Evolutionary conservation across 768 basidiomycete genomes (phyloP), one percentile per base, ranked within the genome.

Genomic region (Botryobasidium botryosum): DNA sequence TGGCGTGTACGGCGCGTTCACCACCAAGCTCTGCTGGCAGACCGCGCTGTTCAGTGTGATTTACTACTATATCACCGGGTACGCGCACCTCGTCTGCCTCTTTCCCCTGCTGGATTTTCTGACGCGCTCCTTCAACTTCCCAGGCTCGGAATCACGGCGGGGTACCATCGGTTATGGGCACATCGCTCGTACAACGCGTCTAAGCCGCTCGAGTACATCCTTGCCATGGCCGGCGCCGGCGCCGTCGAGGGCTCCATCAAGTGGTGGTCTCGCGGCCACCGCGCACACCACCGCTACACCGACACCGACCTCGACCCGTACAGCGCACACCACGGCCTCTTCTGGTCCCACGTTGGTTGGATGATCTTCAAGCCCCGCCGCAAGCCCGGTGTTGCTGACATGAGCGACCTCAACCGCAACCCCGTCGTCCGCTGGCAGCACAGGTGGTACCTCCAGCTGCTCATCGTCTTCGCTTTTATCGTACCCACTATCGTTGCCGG

Each of bases 211-310:
- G 79, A 96, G 59, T 94, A 87, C 57, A 64, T 73, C 51, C 74
- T 96, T 39, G 85, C 90, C 21, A 55, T 82, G 17, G 71, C 77
- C 7, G 94, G 92, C 40, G 79, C 87, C 1, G 92, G 94, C 39
- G 91, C 92, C 4, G 81, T 92, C 38, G 75, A 99, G 58, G 92
- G 92, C 6, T 94, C 91, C 18, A 92, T 99, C 66, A 83, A 86
- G 61, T 97, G 94, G 94, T 97, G 94, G 94, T 80, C 80, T 18
- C 75, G 94, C 43, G 91, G 91, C 39, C 94, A 99, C 68, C 84
- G 92, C 49, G 92, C 92, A 3, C 91, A 94, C 61, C 91, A 94
- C 58, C 75, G 90, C 35, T 92, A 94, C 67, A 96, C 90, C 53
- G 90, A 92, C 63, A 96, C 90, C 56, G 85, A 88, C 45, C 79